These are phyloP conservation scores for Choanephora cucurbitarum DNA, from an alignment of 371 early-diverging fungal genomes.

Conservation along the genomic window DNA sequence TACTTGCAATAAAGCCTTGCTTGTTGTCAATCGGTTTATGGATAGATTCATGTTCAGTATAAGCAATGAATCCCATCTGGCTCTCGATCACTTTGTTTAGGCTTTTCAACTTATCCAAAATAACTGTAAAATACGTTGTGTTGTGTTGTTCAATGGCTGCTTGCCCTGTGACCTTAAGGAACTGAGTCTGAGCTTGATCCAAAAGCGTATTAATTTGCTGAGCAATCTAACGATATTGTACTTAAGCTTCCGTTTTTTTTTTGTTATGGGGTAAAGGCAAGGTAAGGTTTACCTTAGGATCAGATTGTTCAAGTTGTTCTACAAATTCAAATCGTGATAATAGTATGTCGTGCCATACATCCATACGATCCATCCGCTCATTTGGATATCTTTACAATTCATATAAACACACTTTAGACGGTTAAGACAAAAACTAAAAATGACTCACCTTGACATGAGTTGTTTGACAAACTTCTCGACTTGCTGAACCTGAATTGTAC, in stretches of 20 bases:
- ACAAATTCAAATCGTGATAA: conserved; percentile 36
- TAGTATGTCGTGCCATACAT: conserved; percentile 56
- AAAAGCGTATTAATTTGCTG: background rate
- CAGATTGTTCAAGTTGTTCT: conserved; percentile 15
- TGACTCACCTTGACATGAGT: conserved; percentile 19
- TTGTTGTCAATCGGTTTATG: background rate
- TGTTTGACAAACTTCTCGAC: conserved; percentile 20
- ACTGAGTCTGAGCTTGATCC: background rate
- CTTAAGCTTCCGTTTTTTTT: no score
- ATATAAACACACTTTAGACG: background rate
- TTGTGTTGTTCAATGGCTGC: background rate
- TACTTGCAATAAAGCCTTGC: background rate
- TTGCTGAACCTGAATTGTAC: background rate
- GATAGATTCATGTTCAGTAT: background rate
- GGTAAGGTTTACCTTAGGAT: background rate
- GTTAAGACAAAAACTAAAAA: no score
- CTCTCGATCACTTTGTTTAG: background rate
- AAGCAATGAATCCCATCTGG: background rate
- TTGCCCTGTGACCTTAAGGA: background rate
- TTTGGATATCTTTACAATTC: conserved; percentile 36
- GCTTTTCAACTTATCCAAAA: background rate
- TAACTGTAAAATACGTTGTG: background rate
- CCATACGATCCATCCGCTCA: conserved; percentile 41
- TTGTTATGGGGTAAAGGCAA: background rate
- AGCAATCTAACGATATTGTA: background rate